Base-by-base conservation (phyloP, 2,329 filamentous ascomycete species). In the Cladophialophora immunda region DNA sequence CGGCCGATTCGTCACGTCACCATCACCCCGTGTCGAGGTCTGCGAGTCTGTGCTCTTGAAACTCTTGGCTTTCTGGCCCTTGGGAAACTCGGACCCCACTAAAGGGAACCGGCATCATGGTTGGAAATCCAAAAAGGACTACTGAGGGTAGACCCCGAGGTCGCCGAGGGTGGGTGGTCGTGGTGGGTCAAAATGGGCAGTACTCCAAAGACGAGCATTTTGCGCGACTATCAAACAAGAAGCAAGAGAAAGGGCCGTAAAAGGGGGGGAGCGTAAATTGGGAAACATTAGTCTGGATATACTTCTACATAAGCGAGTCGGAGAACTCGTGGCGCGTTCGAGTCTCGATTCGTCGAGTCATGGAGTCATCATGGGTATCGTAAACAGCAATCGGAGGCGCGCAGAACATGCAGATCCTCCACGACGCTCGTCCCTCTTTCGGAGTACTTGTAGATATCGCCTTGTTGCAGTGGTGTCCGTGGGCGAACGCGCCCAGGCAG, bases 111-210 rank as follows among this genome's bases (percentile, higher is more conserved):
- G 30, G 27, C 27, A 7, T n/a, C 4, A 61, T 19, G 34, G 32
- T 34, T 34, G 34, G 32, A 29, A 22, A 50, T 36, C 22, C 38
- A 15, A 45, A 41, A 19, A n/a, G n/a, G 41, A 8, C 9, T n/a
- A n/a, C n/a, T n/a, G n/a, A n/a, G n/a, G n/a, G 19, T 64, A 64
- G 54, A 67, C 58, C 65, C 65, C 65, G 65, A 67, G 55, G 65
- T 67, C 60, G 59, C 60, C 65, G 65, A 64, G 19, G 53, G 38
- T 57, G 32, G 55, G 29, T 7, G 55, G 32, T 57, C 17, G 50
- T 54, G 50, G 59, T 34, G 32, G 60, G 32, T 53, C 47, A 13
- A 50, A 53, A 29, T 53, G 30, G n/a, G 52, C 58, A n/a, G 34
- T n/a, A 32, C 7, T 19, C 22, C 38, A 50, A 22, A 27, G 32